Percentiles rank a stretch among this genome's conserved stretches.
Conservation (phyloP, 352 stramenopile genomes). For the Halophytophthora polymorphica region DNA sequence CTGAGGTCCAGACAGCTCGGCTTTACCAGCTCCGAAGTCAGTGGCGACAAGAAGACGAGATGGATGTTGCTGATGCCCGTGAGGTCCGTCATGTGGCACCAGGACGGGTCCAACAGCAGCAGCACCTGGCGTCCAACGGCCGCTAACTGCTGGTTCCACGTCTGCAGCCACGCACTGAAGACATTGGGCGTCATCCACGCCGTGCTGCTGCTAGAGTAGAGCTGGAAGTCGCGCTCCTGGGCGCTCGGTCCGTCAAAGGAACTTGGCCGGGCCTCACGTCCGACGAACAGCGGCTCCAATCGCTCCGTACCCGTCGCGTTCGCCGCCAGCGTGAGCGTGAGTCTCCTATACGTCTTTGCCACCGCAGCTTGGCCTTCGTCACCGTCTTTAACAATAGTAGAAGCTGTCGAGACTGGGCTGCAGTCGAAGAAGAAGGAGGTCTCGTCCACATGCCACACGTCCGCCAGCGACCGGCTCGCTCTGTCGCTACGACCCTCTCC, state of each 20-base stretch:
- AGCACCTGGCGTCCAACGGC: slow-evolving; percentile 5
- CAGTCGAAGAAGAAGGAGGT: slow-evolving; percentile 10
- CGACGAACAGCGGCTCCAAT: slow-evolving; percentile 5
- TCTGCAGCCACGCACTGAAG: slow-evolving; percentile 7
- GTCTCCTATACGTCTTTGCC: background rate
- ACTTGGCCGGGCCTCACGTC: background rate
- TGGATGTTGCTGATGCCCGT: slow-evolving; percentile 9
- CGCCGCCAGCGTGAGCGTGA: slow-evolving; percentile 14
- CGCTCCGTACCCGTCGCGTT: slow-evolving; percentile 12
- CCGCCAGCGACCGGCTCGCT: slow-evolving; percentile 4
- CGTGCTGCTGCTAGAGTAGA: slow-evolving; percentile 4
- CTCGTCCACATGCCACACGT: slow-evolving; percentile 17
- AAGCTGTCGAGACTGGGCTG: background rate
- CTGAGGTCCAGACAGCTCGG: slow-evolving; percentile 3
- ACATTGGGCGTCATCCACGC: slow-evolving; percentile 11
- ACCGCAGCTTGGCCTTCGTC: background rate
- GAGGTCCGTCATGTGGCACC: slow-evolving; percentile 7
- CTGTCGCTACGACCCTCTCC: slow-evolving; percentile 2
- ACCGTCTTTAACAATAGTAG: no score
- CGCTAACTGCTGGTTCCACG: slow-evolving; percentile 10
- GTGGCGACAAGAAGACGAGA: slow-evolving; percentile 8
- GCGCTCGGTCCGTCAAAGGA: background rate
- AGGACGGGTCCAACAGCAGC: slow-evolving; percentile 8
- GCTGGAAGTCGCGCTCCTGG: background rate
- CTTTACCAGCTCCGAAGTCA: slow-evolving; percentile 8